phyloP scores from a whole-genome alignment of 495 filamentous ascomycete genomes.

The Penicillium bovifimosum region DNA sequence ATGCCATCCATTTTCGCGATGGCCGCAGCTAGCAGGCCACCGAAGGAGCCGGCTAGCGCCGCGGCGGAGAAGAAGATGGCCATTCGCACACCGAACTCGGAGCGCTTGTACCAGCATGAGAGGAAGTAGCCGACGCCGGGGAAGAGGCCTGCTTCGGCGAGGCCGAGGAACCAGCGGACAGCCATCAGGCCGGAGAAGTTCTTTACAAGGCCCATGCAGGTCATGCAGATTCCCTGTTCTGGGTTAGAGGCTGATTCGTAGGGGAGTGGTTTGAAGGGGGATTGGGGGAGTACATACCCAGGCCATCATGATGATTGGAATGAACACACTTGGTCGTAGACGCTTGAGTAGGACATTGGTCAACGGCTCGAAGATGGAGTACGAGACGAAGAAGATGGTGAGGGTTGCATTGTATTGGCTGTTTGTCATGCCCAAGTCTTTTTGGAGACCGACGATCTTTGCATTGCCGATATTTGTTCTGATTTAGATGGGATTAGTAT shows the following conservation, averaged over 20 bases:
- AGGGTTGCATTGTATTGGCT: constrained; percentile 73
- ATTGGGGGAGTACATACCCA: constrained; percentile 40
- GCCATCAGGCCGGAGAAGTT: constrained; percentile 77
- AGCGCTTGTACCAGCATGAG: constrained; percentile 80
- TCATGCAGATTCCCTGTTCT: constrained; percentile 69
- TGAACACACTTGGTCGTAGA: constrained; percentile 65
- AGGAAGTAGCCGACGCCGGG: constrained; percentile 87
- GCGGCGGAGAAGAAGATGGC: constrained; percentile 87
- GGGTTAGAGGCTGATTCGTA: background rate
- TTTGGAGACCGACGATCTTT: constrained; percentile 67
- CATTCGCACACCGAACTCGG: constrained; percentile 69
- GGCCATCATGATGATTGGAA: constrained; percentile 51
- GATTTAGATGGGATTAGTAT: constrained; percentile 14
- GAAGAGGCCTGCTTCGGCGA: constrained; percentile 80
- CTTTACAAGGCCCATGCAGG: constrained; percentile 73
- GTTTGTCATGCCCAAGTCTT: constrained; percentile 57
- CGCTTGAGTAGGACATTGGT: constrained; percentile 86
- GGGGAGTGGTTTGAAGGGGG: background rate
- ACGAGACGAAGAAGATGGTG: constrained; percentile 89
- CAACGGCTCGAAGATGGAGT: constrained; percentile 77
- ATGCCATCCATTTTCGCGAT: constrained; percentile 61
- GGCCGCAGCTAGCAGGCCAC: constrained; percentile 42
- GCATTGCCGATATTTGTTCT: constrained; percentile 84
- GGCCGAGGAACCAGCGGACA: constrained; percentile 78
- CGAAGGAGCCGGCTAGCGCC: constrained; percentile 75